Evolutionary conservation across 306 rosid genomes (phyloP).

Genomic region (Castanea mollissima): DNA sequence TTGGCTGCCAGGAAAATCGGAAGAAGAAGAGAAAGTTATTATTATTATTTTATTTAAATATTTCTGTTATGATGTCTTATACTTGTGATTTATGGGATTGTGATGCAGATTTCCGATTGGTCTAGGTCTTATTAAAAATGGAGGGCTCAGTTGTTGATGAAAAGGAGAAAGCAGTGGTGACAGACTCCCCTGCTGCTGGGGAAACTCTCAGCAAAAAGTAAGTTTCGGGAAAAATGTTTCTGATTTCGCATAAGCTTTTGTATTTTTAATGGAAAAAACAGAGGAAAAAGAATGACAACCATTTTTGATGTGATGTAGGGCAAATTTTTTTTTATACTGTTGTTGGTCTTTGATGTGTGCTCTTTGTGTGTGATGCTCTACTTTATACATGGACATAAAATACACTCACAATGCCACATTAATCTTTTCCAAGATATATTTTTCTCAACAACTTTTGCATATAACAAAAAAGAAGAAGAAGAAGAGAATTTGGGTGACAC

Average conservation of each 20-base stretch:
- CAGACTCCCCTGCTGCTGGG: slow-evolving; percentile 23
- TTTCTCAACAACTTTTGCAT: too few species aligned
- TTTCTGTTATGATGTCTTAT: neutral
- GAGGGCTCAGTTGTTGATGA: slow-evolving; percentile 22
- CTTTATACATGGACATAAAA: too few species aligned
- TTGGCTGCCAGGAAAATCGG: too few species aligned
- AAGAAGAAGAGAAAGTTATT: neutral
- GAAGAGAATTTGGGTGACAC: neutral
- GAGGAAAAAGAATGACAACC: neutral
- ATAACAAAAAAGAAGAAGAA: neutral
- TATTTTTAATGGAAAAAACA: neutral
- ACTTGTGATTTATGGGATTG: neutral
- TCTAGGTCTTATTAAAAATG: slow-evolving; percentile 1
- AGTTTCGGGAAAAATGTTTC: neutral
- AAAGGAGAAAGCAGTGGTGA: slow-evolving; percentile 8
- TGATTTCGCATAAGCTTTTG: neutral
- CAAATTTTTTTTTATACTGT: too few species aligned
- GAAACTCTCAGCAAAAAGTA: slow-evolving; percentile 50
- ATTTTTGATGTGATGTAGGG: neutral
- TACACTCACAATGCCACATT: too few species aligned
- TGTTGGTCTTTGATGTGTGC: neutral
- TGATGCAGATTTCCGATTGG: neutral
- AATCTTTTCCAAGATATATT: too few species aligned
- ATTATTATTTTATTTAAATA: neutral
- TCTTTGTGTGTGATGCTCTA: neutral